Percentiles rank a stretch among this genome's conserved stretches.
Evolutionary conservation across 2,329 filamentous ascomycete species (phyloP).

Genomic region (Aspergillus ruber): DNA sequence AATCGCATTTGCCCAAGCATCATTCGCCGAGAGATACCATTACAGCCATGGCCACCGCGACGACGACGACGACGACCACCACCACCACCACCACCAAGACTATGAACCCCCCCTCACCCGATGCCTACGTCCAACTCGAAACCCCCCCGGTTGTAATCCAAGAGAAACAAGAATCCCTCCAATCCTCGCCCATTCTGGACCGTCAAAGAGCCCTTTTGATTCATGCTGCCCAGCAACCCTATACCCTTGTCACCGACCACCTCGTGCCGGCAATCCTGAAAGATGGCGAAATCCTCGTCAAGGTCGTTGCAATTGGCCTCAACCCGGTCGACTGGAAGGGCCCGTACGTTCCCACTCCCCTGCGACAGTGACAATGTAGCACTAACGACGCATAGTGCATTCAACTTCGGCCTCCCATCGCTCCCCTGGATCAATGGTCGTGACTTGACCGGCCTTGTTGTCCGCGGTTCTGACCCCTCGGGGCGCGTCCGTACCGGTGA

Average conservation of each 20-base stretch:
- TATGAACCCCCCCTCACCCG: constrained; percentile 1
- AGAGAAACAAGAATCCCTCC: constrained; percentile 3
- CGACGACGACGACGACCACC: too few species aligned
- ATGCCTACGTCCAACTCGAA: constrained; percentile 15
- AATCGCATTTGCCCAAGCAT: too few species aligned
- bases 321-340: constrained; percentile 75
- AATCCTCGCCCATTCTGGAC: constrained; percentile 9
- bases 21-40: too few species aligned
- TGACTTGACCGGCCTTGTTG: constrained; percentile 61
- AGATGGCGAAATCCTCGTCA: constrained; percentile 56
- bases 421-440: constrained; percentile 64
- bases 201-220: constrained; percentile 46
- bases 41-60: background rate
- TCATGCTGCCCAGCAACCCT: constrained; percentile 46
- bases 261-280: constrained; percentile 41
- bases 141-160: constrained; percentile 5
- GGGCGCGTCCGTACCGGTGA: constrained; percentile 54
- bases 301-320: constrained; percentile 57
- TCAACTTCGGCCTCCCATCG: constrained; percentile 61
- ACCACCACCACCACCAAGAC: constrained; percentile 14
- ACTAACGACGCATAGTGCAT: constrained; percentile 47
- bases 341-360: constrained; percentile 46
- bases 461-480: constrained; percentile 37
- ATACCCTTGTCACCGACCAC: constrained; percentile 41
- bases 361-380: background rate